Evolutionary conservation across 208 protist genomes (phyloP).

Genomic region (Acanthamoeba polyphaga): DNA sequence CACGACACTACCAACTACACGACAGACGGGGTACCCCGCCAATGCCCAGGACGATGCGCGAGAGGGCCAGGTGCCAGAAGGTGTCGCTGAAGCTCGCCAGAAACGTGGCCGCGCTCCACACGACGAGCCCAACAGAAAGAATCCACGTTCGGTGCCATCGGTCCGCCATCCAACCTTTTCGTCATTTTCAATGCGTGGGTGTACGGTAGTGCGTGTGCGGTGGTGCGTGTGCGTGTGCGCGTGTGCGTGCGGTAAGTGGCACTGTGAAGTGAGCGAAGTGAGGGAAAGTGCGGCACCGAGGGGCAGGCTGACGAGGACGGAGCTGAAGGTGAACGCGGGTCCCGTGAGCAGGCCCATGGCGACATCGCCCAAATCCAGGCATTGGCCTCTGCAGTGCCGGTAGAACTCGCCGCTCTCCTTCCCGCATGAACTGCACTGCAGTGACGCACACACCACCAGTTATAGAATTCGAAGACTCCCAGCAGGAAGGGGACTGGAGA

Average conservation of each 20-base stretch:
- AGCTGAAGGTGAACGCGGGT: constrained; percentile 30
- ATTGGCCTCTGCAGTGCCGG: neutral
- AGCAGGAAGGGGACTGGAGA: too few species aligned
- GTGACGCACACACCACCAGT: too few species aligned
- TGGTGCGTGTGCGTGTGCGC: too few species aligned
- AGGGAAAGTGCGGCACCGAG: neutral
- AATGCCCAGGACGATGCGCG: neutral
- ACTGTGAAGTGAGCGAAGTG: neutral
- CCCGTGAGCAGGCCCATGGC: constrained; percentile 18
- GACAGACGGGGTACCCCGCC: neutral
- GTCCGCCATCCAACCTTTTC: neutral
- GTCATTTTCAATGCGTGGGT: neutral
- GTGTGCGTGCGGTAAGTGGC: too few species aligned
- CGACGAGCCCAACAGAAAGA: neutral
- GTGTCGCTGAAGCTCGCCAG: neutral
- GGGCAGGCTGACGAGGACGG: constrained; percentile 22
- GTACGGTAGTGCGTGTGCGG: neutral
- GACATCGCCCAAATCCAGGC: neutral
- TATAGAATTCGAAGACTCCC: too few species aligned
- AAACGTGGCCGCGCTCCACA: constrained; percentile 15
- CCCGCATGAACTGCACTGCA: neutral
- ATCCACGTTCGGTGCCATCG: neutral
- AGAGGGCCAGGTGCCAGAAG: constrained; percentile 17
- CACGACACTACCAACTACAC: neutral
- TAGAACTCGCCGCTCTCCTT: neutral